Evolutionary conservation across 2,329 filamentous ascomycete genomes (phyloP), one percentile per base, ranked within the genome.

Genomic region (Colletotrichum spaethianum): DNA sequence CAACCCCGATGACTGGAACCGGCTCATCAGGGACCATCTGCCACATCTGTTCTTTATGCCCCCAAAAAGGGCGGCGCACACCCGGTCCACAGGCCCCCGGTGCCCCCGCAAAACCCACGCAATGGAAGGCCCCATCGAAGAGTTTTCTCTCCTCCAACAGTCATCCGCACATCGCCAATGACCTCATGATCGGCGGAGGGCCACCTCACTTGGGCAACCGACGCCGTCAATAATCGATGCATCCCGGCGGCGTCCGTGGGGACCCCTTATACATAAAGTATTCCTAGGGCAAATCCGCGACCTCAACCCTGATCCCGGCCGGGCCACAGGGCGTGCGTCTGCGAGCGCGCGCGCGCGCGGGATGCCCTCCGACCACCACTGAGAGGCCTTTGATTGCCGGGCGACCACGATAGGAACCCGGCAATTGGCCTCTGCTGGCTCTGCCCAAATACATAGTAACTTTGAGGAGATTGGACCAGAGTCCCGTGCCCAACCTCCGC

Each of bases 171-270:
- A 62, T 62, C 48, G n/a, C 53, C 50, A 60, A 73, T 73, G 72
- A 73, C 68, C 68, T 73, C 72, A 73, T 73, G 68, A 73, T 73
- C 68, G 68, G 52, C 72, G 50, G 18, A 26, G 42, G 57, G 59
- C 26, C 36, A 44, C 4, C 72, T 63, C 16, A 56, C 40, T 63
- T 64, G 42, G 72, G 72, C 57, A 71, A 50, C 26, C n/a, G 44
- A 36, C 44, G 60, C 72, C 72, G 72, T 56, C 72, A 72, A 73
- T 73, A 73, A 67, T 59, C 52, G 69, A 60, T 69, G 65, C 65
- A 63, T 60, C 59, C 69, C 53, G 33, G 64, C 42, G 48, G 63
- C 64, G 63, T 44, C 57, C 56, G 52, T 69, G 69, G 65, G 50
- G 52, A 66, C 67, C 64, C 67, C 50, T 69, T 63, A 46, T 36